Percentiles rank a stretch among this genome's conserved stretches.
These are phyloP conservation scores for Mycosarcoma maydis DNA, from an alignment of 1,284 basidiomycete species.

Conservation along the genomic window DNA sequence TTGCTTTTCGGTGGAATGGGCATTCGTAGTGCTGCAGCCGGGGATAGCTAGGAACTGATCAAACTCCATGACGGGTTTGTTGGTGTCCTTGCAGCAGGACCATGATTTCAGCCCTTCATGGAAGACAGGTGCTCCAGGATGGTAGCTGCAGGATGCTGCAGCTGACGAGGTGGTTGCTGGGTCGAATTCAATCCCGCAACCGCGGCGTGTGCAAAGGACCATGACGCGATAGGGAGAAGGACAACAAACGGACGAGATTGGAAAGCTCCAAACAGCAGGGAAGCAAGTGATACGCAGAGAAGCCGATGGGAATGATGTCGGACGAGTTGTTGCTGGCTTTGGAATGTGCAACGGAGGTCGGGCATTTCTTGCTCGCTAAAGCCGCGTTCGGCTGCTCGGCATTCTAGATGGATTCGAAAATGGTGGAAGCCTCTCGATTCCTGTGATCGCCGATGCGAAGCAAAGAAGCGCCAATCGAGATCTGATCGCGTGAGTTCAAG, in stretches of 20 bases:
- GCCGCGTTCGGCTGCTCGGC: not conserved
- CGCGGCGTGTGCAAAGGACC: conserved; percentile 62
- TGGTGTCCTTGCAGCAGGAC: conserved; percentile 65
- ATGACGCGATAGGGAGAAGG: too few relatives aligned
- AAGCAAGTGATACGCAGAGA: not conserved
- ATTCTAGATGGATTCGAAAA: conserved; percentile 16
- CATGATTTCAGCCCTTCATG: conserved; percentile 66
- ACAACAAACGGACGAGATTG: too few relatives aligned
- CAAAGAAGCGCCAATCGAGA: too few relatives aligned
- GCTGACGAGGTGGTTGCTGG: conserved; percentile 8
- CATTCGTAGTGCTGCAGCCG: conserved; percentile 51
- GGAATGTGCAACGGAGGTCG: not conserved
- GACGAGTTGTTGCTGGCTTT: conserved; percentile 15
- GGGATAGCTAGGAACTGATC: conserved; percentile 62
- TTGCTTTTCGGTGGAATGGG: conserved; percentile 57
- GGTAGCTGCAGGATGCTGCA: conserved; percentile 49
- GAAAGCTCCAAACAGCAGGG: too few relatives aligned
- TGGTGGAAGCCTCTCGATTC: conserved; percentile 16
- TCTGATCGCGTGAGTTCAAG: too few relatives aligned
- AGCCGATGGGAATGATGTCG: conserved; percentile 17
- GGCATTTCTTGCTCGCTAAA: not conserved
- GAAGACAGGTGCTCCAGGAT: conserved; percentile 65
- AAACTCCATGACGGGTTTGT: conserved; percentile 67
- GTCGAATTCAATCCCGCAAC: conserved; percentile 61
- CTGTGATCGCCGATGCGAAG: conserved; percentile 10